These are phyloP conservation scores for Bremia lactucae DNA, from an alignment of 352 stramenopile species.

Conservation along the genomic window DNA sequence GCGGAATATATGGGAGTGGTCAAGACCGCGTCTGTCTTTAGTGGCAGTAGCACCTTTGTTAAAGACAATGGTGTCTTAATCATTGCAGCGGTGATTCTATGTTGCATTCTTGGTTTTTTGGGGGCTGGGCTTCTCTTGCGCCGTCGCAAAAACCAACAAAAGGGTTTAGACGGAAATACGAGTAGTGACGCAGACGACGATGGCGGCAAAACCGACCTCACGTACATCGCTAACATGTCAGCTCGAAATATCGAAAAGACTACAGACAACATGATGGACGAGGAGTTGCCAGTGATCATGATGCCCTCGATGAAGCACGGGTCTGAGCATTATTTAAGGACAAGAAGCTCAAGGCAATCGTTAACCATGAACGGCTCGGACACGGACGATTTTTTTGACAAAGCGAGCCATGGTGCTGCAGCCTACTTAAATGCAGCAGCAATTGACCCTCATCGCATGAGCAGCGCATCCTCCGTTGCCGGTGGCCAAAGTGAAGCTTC, in stretches of 20 bases:
- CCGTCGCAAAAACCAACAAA: constrained; percentile 26
- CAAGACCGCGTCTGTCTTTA: constrained; percentile 17
- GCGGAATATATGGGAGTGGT: constrained; percentile 3
- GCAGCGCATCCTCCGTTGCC: constrained; percentile 35
- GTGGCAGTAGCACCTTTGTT: constrained; percentile 1
- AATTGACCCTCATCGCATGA: constrained; percentile 16
- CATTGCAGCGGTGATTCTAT: constrained; percentile 26
- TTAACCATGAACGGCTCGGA: constrained; percentile 14
- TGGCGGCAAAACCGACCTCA: constrained; percentile 27
- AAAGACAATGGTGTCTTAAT: constrained; percentile 24
- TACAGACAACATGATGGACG: constrained; percentile 23
- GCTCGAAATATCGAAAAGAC: constrained; percentile 27
- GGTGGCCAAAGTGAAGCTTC: constrained; percentile 30
- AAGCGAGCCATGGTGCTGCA: constrained; percentile 17
- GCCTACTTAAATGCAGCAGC: constrained; percentile 13
- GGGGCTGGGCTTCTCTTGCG: constrained; percentile 40
- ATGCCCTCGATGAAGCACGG: constrained; percentile 29
- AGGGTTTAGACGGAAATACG: constrained; percentile 22
- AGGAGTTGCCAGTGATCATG: constrained; percentile 23
- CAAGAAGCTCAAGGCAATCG: constrained; percentile 14
- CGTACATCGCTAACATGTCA: constrained; percentile 41
- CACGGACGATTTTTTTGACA: constrained; percentile 21
- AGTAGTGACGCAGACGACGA: constrained; percentile 32
- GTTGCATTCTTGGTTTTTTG: constrained; percentile 27
- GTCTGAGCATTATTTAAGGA: constrained; percentile 32